phyloP scores from a whole-genome alignment of 2,329 filamentous ascomycete species.

The Ascochyta pisi region DNA sequence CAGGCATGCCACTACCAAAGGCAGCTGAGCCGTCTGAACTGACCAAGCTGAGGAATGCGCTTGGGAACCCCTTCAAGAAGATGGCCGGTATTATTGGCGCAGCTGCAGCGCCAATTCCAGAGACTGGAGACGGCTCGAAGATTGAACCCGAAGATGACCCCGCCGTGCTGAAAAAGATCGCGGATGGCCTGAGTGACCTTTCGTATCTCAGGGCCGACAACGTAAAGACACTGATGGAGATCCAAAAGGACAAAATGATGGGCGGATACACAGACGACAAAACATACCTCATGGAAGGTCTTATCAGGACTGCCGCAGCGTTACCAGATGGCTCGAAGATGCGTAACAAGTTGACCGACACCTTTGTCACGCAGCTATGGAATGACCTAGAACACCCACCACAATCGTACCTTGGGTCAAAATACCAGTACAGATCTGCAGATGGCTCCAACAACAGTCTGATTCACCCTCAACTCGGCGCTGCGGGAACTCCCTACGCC shows the following conservation, averaged over 20 bases:
- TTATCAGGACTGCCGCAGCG: slow-evolving; percentile 58
- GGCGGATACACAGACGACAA: slow-evolving; percentile 67
- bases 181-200: slow-evolving; percentile 42
- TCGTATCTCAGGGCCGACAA: slow-evolving; percentile 44
- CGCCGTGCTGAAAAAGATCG: slow-evolving; percentile 44
- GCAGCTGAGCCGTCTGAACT: slow-evolving; percentile 43
- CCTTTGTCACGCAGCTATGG: slow-evolving; percentile 57
- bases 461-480: slow-evolving; percentile 67
- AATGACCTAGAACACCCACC: slow-evolving; percentile 58
- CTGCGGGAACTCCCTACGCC: slow-evolving; percentile 71
- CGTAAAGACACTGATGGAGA: slow-evolving; percentile 47
- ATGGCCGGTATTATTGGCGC: slow-evolving; percentile 39
- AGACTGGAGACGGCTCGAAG: slow-evolving; percentile 55
- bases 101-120: slow-evolving; percentile 39
- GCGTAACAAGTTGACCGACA: slow-evolving; percentile 51
- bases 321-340: slow-evolving; percentile 51
- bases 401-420: slow-evolving; percentile 52
- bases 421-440: slow-evolving; percentile 56
- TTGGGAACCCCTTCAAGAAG: slow-evolving; percentile 40
- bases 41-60: slow-evolving; percentile 38
- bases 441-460: slow-evolving; percentile 64
- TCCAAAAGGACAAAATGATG: slow-evolving; percentile 49
- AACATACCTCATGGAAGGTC: slow-evolving; percentile 65
- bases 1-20: slow-evolving; percentile 36
- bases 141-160: slow-evolving; percentile 43